phyloP scores from a whole-genome alignment of 2,329 filamentous ascomycete genomes.

The Colletotrichum australisinense region DNA sequence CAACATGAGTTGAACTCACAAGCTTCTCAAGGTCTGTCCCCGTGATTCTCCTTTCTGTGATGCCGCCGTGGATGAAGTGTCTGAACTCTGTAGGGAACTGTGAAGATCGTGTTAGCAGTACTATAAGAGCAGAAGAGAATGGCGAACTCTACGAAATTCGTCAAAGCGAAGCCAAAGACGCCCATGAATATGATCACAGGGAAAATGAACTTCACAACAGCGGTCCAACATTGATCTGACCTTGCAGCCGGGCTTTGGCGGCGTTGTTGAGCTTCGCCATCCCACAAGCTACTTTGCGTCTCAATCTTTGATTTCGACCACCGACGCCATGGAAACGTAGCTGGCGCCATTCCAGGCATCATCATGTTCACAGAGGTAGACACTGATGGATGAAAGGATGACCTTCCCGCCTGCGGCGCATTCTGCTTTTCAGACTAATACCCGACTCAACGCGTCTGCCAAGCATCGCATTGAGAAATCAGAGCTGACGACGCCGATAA shows the following conservation, averaged over 20 bases:
- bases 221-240: background rate
- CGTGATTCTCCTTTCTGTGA: background rate
- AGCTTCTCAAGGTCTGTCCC: conserved; percentile 2
- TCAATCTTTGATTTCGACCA: background rate
- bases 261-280: conserved; percentile 1
- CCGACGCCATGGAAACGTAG: background rate
- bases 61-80: background rate
- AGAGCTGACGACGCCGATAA: background rate
- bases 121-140: too few relatives aligned
- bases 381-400: background rate
- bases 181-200: background rate
- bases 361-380: background rate
- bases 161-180: background rate
- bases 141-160: background rate
- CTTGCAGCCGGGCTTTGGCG: background rate
- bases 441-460: background rate
- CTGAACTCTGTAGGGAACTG: conserved; percentile 1
- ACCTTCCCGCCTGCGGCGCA: background rate
- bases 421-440: background rate
- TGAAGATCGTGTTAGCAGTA: background rate
- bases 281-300: background rate
- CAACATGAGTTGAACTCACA: background rate
- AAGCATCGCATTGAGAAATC: background rate
- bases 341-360: background rate
- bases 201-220: background rate